phyloP scores from a whole-genome alignment of 1,139 yeast species.

The Pichia sp. region DNA sequence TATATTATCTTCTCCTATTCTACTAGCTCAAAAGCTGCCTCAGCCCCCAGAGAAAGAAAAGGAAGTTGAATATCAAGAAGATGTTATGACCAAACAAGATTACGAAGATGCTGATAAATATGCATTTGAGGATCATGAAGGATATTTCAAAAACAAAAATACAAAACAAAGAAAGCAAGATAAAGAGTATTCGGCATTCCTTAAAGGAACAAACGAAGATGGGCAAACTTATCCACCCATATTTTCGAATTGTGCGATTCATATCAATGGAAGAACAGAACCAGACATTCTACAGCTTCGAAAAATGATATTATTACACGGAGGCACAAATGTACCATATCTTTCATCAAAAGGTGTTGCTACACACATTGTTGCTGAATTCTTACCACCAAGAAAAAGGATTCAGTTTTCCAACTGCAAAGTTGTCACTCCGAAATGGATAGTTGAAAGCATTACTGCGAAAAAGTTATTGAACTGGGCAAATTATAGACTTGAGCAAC shows the following conservation, averaged over 20 bases:
- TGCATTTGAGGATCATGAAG: slow-evolving; percentile 64
- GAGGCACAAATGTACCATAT: slow-evolving; percentile 73
- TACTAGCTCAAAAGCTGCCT: slow-evolving; percentile 11
- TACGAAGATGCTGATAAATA: slow-evolving; percentile 36
- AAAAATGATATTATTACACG: slow-evolving; percentile 65
- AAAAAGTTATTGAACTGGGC: slow-evolving; percentile 61
- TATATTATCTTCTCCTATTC: slow-evolving; percentile 13
- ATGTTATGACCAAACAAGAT: slow-evolving; percentile 9
- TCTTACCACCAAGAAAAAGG: slow-evolving; percentile 71
- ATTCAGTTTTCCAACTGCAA: slow-evolving; percentile 60
- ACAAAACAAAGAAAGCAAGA: slow-evolving; percentile 68
- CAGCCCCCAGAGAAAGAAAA: not conserved
- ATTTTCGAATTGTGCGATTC: slow-evolving; percentile 60
- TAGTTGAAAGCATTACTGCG: slow-evolving; percentile 54
- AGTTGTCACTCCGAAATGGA: slow-evolving; percentile 84
- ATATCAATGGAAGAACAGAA: slow-evolving; percentile 80
- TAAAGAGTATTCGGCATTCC: slow-evolving; percentile 47
- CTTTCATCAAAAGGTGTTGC: slow-evolving; percentile 66
- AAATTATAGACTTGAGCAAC: slow-evolving; percentile 45
- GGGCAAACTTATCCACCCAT: slow-evolving; percentile 35
- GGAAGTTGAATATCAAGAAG: not conserved
- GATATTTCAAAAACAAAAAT: slow-evolving; percentile 65
- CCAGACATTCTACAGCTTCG: slow-evolving; percentile 76
- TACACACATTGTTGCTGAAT: slow-evolving; percentile 80
- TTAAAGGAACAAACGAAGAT: slow-evolving; percentile 30